Evolutionary conservation across 176 grass and related monocot species (phyloP).

Genomic region (Sorghum bicolor): Sorghum_bicolor_NCBIv3 NC_012870.2:18800001-18800500

Average conservation of each 20-base stretch:
- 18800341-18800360: neutral
- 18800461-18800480: neutral
- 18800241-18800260: neutral
- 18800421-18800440: neutral
- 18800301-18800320: neutral
- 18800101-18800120: neutral
- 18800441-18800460: neutral
- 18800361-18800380: neutral
- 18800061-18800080: neutral
- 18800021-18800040: neutral
- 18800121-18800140: constrained; percentile 12
- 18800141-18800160: neutral
- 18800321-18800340: neutral
- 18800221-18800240: neutral
- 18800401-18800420: neutral
- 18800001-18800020: neutral
- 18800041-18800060: neutral
- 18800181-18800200: neutral
- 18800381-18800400: neutral
- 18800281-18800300: neutral
- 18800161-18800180: neutral
- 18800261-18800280: neutral
- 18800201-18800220: neutral
- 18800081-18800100: constrained; percentile 5
- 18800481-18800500: neutral